Percentiles rank a stretch among this genome's conserved stretches.
Evolutionary conservation across 2,329 filamentous ascomycete genomes (phyloP).

Genomic region (Bisporella sp.): DNA sequence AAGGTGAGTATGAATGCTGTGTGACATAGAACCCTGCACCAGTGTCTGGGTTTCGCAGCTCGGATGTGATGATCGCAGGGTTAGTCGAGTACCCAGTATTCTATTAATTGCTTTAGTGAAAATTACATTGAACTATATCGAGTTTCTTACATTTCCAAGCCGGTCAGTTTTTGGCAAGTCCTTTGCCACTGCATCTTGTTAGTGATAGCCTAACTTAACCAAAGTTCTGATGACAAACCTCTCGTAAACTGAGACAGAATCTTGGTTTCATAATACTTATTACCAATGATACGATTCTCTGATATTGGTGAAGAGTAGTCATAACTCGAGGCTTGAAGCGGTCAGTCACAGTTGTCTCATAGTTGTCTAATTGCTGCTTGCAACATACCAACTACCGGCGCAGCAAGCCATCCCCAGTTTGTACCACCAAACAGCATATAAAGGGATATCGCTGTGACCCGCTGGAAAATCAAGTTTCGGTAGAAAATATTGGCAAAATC

Average conservation of each 20-base stretch:
- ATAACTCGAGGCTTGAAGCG: slow-evolving; percentile 43
- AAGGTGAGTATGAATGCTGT: slow-evolving; percentile 46
- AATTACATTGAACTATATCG: too few relatives aligned
- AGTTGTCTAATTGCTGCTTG: too few relatives aligned
- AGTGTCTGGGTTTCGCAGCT: slow-evolving; percentile 50
- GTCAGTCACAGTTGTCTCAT: too few relatives aligned
- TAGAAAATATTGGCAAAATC: slow-evolving; percentile 61
- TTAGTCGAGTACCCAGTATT: slow-evolving; percentile 43
- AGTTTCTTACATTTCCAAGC: slow-evolving; percentile 32
- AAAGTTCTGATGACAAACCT: too few relatives aligned
- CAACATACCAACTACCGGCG: slow-evolving; percentile 38
- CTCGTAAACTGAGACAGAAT: slow-evolving; percentile 53
- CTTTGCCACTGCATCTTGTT: slow-evolving; percentile 33
- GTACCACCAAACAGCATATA: slow-evolving; percentile 63
- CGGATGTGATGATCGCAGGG: slow-evolving; percentile 42
- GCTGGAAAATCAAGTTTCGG: slow-evolving; percentile 52
- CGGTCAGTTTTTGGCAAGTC: slow-evolving; percentile 50
- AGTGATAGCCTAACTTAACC: too few relatives aligned
- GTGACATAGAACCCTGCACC: slow-evolving; percentile 52
- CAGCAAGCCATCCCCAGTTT: slow-evolving; percentile 50
- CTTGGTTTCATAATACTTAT: slow-evolving; percentile 58
- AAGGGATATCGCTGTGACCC: slow-evolving; percentile 51
- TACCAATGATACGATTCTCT: slow-evolving; percentile 39
- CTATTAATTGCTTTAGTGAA: too few relatives aligned
- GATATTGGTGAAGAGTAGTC: slow-evolving; percentile 55